Conservation (phyloP, 1,284 basidiomycete species). For the Puccinia brachypodii region DNA sequence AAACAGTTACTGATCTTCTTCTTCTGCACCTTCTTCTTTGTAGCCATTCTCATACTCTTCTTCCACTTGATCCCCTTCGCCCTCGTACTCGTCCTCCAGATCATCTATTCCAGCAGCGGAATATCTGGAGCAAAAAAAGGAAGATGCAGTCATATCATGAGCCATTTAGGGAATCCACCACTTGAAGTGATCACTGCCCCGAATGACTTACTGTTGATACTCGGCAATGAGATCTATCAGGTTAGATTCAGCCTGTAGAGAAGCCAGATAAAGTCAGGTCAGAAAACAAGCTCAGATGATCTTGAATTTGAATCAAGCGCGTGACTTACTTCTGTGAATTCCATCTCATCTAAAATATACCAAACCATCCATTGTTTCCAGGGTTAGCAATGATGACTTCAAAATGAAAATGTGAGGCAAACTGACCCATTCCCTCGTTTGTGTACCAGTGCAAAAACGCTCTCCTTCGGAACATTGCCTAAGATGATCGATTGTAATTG, state of each 20-base stretch:
- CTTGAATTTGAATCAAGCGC: conserved; percentile 49
- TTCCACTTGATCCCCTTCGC: conserved; percentile 3
- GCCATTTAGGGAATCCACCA: background rate
- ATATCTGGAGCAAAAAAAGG: background rate
- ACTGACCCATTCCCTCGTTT: conserved; percentile 56
- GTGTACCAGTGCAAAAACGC: conserved; percentile 59
- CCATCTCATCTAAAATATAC: conserved; percentile 55
- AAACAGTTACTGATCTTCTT: background rate
- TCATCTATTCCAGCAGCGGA: conserved; percentile 6
- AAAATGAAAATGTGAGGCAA: background rate
- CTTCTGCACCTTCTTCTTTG: too few relatives aligned
- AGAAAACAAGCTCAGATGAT: background rate
- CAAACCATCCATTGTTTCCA: background rate
- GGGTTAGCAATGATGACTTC: background rate
- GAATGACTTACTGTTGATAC: conserved; percentile 55
- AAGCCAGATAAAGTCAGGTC: background rate
- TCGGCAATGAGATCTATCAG: conserved; percentile 56
- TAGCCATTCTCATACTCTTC: conserved; percentile 7
- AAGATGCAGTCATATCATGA: background rate
- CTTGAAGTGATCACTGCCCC: background rate
- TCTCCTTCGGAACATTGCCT: conserved; percentile 58
- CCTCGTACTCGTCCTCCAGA: conserved; percentile 6
- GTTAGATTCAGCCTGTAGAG: conserved; percentile 33
- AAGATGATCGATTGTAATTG: conserved; percentile 52
- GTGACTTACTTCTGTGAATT: conserved; percentile 58